These are phyloP conservation scores for Ascochyta fabae DNA, from an alignment of 2,329 filamentous ascomycete species.

Conservation along the genomic window DNA sequence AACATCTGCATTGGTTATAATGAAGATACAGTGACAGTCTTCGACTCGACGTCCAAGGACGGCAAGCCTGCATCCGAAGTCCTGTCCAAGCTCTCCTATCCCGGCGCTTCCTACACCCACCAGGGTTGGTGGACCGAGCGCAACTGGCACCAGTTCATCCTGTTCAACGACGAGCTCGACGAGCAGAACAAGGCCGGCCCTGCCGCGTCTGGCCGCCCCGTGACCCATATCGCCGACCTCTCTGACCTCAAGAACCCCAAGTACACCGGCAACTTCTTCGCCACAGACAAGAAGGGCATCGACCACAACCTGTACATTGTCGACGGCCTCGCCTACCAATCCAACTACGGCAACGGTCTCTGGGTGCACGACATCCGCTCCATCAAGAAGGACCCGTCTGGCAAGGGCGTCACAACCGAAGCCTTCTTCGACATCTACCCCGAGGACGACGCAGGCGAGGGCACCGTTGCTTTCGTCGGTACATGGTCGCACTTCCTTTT, in stretches of 20 bases:
- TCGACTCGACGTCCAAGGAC: slow-evolving; percentile 60
- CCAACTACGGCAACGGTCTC: slow-evolving; percentile 51
- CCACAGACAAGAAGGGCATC: slow-evolving; percentile 46
- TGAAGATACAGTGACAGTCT: slow-evolving; percentile 60
- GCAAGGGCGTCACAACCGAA: slow-evolving; percentile 48
- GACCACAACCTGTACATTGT: slow-evolving; percentile 57
- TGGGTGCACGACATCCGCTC: slow-evolving; percentile 50
- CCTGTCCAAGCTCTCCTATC: slow-evolving; percentile 61
- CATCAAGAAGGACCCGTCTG: slow-evolving; percentile 48
- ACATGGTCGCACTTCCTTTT: slow-evolving; percentile 52
- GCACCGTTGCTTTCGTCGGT: slow-evolving; percentile 50
- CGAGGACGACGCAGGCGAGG: slow-evolving; percentile 48
- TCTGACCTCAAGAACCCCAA: slow-evolving; percentile 43
- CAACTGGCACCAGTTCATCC: slow-evolving; percentile 43
- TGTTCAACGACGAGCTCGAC: slow-evolving; percentile 45
- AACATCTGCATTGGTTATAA: slow-evolving; percentile 66
- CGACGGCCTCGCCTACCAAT: slow-evolving; percentile 51
- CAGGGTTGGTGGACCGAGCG: slow-evolving; percentile 62
- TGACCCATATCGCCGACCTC: slow-evolving; percentile 46
- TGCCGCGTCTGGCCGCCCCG: slow-evolving; percentile 40
- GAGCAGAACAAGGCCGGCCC: slow-evolving; percentile 38
- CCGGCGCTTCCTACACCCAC: slow-evolving; percentile 63
- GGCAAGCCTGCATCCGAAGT: slow-evolving; percentile 63
- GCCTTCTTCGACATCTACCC: slow-evolving; percentile 53
- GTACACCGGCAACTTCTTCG: slow-evolving; percentile 52